Conservation (phyloP, 306 rosid species). For the Lathyrus tuberosus region DNA sequence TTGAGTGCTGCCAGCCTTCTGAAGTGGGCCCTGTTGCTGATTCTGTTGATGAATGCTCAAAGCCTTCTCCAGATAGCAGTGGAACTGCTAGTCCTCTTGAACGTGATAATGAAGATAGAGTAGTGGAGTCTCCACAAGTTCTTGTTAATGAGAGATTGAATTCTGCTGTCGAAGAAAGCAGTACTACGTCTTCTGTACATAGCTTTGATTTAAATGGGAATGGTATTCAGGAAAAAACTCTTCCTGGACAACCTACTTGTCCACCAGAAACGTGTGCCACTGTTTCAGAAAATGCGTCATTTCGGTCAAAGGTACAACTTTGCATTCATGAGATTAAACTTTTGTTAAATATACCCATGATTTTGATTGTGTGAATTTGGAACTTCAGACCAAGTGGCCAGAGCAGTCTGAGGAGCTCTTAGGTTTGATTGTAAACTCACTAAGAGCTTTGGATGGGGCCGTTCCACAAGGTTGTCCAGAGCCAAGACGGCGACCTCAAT, state of each 20-base stretch:
- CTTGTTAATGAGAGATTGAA: conserved; percentile 76
- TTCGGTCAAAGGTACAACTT: conserved; percentile 72
- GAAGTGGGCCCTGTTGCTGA: conserved; percentile 68
- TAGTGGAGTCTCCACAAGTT: conserved; percentile 57
- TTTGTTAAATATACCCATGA: conserved; percentile 19
- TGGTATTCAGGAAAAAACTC: conserved; percentile 54
- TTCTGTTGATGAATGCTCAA: conserved; percentile 60
- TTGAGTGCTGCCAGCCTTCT: conserved; percentile 98
- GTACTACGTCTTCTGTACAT: conserved; percentile 80
- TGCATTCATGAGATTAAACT: conserved; percentile 31
- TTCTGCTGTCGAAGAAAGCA: conserved; percentile 61
- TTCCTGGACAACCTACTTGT: conserved; percentile 66
- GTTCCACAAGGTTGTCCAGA: conserved; percentile 96
- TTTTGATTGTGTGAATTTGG: conserved; percentile 42
- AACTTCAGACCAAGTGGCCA: conserved; percentile 90
- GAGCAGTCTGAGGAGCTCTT: conserved; percentile 99
- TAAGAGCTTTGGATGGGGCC: conserved; percentile 95
- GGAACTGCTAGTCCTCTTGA: conserved; percentile 61
- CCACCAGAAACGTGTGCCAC: conserved; percentile 90
- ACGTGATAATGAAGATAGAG: conserved; percentile 71
- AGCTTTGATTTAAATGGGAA: conserved; percentile 72
- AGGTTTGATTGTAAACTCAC: conserved; percentile 93
- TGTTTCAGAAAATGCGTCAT: conserved; percentile 64
- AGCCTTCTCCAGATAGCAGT: conserved; percentile 62
- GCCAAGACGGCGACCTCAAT: conserved; percentile 95